A percentile compares a stretch with the other conserved stretches of the same genome.
phyloP scores from a whole-genome alignment of 345 rosid genomes.

The Dipteronia sinensis region DNA sequence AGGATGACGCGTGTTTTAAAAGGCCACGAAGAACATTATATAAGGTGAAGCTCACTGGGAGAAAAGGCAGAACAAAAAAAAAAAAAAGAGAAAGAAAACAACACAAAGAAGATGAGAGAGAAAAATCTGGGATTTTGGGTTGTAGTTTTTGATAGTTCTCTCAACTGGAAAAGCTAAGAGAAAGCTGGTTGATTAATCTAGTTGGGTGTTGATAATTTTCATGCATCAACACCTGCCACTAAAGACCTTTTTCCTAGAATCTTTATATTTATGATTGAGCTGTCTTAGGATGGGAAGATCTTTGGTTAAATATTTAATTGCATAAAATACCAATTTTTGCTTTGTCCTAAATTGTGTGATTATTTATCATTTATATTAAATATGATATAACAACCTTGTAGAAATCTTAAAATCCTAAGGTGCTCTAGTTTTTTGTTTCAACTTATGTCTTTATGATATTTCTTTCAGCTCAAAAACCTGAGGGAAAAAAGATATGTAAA shows the following conservation, averaged over 20 bases:
- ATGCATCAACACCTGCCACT: not conserved
- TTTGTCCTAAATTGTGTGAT: not conserved
- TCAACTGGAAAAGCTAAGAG: too few species aligned
- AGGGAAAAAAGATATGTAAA: conserved; percentile 52
- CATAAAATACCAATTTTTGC: not conserved
- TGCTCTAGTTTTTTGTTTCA: not conserved
- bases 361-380: not conserved
- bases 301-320: not conserved
- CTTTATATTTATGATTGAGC: not conserved
- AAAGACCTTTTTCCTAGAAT: not conserved
- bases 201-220: too few species aligned
- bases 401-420: not conserved
- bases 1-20: too few species aligned
- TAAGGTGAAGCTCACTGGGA: too few species aligned
- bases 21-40: too few species aligned
- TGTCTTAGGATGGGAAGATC: conserved; percentile 4
- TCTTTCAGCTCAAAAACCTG: conserved; percentile 41
- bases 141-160: too few species aligned
- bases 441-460: not conserved
- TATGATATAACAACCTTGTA: not conserved
- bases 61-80: too few species aligned
- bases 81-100: too few species aligned
- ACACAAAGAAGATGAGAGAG: too few species aligned
- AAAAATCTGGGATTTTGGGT: too few species aligned
- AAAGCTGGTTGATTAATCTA: too few species aligned